Evolutionary conservation across 805 yeast genomes (phyloP).

Genomic region (Kluyveromyces nonfermentans): DNA sequence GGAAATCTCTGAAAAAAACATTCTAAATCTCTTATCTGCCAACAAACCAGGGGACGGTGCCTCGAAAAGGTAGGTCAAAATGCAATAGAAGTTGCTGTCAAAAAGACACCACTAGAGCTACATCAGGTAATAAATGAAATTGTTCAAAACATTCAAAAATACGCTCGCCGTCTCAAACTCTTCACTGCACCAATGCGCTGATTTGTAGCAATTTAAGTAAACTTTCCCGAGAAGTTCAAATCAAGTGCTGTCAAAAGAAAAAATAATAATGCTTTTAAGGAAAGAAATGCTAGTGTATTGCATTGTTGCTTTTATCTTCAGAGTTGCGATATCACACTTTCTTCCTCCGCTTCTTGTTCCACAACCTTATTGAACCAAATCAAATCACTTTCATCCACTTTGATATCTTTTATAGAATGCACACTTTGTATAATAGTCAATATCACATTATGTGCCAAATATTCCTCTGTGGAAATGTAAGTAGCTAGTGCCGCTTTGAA

Average conservation of each 20-base stretch:
- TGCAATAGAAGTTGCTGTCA: no score
- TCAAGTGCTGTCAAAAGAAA: background rate
- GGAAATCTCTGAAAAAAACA: background rate
- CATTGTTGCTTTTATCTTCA: no score
- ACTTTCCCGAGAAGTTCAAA: no score
- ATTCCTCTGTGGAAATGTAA: slow-evolving; percentile 25
- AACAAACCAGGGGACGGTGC: no score
- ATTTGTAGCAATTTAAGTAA: no score
- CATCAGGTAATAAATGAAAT: no score
- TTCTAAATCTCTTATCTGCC: background rate
- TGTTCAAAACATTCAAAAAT: no score
- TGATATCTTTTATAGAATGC: slow-evolving; percentile 15
- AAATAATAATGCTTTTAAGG: background rate
- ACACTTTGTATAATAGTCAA: slow-evolving; percentile 17
- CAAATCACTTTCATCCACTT: slow-evolving; percentile 20
- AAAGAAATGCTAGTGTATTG: no score
- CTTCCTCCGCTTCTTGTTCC: slow-evolving; percentile 15
- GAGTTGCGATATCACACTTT: slow-evolving; percentile 3
- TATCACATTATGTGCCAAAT: slow-evolving; percentile 20
- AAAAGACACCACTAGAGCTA: no score
- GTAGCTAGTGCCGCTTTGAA: slow-evolving; percentile 27
- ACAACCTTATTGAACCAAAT: slow-evolving; percentile 20
- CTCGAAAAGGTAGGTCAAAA: no score
- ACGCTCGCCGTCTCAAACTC: no score
- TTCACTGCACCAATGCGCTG: no score